Evolutionary conservation across 73 alveolate genomes (phyloP).

Genomic region (Tetrahymena thermophila): DNA sequence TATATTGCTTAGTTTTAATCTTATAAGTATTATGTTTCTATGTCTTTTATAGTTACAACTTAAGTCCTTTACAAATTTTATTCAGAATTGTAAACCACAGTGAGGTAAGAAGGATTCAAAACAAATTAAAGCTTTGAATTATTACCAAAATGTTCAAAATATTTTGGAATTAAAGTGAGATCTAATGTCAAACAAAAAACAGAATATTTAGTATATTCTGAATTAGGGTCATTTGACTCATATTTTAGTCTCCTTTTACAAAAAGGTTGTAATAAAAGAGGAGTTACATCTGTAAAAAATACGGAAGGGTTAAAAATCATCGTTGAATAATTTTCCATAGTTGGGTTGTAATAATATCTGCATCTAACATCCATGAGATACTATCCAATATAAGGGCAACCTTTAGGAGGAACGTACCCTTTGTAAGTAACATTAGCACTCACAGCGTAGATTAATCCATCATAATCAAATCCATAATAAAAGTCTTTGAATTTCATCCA

Average conservation of each 20-base stretch:
- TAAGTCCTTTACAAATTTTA: not conserved
- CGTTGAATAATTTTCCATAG: not conserved
- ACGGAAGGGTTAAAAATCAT: not conserved
- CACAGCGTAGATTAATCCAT: not conserved
- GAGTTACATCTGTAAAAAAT: not conserved
- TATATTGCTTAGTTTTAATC: not conserved
- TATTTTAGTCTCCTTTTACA: not conserved
- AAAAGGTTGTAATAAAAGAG: not conserved
- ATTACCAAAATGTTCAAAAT: not conserved
- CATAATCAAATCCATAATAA: not conserved
- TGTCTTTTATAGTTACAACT: not conserved
- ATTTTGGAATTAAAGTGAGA: not conserved
- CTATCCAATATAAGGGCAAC: not conserved
- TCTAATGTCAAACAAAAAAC: not conserved
- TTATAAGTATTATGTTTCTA: not conserved
- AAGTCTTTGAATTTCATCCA: not conserved
- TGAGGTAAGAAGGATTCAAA: not conserved
- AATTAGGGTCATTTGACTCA: not conserved
- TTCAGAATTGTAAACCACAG: not conserved
- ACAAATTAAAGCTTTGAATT: not conserved
- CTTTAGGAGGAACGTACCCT: not conserved
- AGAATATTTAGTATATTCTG: not conserved
- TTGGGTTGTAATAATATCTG: not conserved
- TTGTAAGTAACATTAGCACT: not conserved
- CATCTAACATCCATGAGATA: not conserved